Conservation (phyloP, 257 asterid genomes). For the Linderniella brevidens region DNA sequence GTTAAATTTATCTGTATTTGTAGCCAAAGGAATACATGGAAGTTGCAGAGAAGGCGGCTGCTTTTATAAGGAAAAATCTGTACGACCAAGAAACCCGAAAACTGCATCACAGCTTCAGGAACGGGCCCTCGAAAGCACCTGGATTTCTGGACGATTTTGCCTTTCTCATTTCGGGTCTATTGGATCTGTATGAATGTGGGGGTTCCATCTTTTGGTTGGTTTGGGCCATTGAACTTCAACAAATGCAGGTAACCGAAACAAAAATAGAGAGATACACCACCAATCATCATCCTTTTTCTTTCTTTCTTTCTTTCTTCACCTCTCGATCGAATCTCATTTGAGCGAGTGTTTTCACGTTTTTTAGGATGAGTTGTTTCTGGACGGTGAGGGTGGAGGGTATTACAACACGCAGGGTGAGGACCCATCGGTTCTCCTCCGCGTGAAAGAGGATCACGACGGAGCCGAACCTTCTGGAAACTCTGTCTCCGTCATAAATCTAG, state of each 20-base stretch:
- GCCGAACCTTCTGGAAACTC: constrained; percentile 98
- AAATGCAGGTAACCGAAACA: constrained; percentile 30
- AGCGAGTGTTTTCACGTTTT: background rate
- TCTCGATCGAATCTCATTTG: no score
- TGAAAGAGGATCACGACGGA: constrained; percentile 92
- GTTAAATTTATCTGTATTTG: no score
- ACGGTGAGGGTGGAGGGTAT: constrained; percentile 79
- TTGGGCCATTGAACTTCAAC: constrained; percentile 90
- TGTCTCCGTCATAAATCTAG: constrained; percentile 58
- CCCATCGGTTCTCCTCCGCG: constrained; percentile 81
- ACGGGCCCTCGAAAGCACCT: constrained; percentile 85
- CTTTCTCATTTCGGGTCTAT: constrained; percentile 54
- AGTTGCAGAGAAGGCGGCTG: constrained; percentile 74
- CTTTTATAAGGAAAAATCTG: constrained; percentile 57
- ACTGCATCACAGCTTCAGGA: constrained; percentile 81
- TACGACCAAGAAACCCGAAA: constrained; percentile 39
- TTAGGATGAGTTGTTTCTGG: constrained; percentile 82
- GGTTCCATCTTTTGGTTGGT: constrained; percentile 56
- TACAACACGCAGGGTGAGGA: constrained; percentile 79
- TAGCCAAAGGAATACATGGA: constrained; percentile 76
- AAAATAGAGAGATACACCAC: no score
- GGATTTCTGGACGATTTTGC: constrained; percentile 89
- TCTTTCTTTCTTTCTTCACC: background rate
- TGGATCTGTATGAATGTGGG: constrained; percentile 75
- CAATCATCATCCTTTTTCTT: no score